Base-by-base conservation (phyloP, 306 rosid genomes). In the Fragaria iinumae region DNA sequence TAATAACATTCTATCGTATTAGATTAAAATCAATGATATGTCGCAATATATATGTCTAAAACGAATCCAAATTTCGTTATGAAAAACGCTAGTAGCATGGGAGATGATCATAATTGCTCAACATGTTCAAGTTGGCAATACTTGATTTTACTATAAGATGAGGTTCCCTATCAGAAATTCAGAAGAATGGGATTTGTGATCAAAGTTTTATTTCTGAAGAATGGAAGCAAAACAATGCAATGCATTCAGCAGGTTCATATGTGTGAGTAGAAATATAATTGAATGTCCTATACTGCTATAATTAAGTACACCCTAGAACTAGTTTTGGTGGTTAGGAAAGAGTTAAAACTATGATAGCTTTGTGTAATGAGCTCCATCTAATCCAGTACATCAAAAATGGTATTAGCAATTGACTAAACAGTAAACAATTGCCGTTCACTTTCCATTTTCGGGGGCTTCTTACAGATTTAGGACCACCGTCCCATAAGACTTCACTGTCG, bases 11-110 rank as follows among this genome's bases (percentile, higher is more conserved):
- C 4, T 32, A 32, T 50, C 9, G 20, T 0, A 2, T 17, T 17
- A 50, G 2, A 20, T 18, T 20, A 20, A 0, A 3, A 18, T 20
- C 0, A 53, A 55, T 0, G n/a, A n/a, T 8, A 4, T 4, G 12
- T 55, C 4, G 2, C 0, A 1, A 4, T 4, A 52, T 5, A 0
- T 5, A 20, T 4, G 0, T 17, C 0, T 4, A 50, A 50, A 50
- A 17, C 2, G 21, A 16, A 16, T 14, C 20, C 0, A 49, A 43
- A 43, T 43, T 1, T 43, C 0, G 0, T 43, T 41, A 0, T 41
- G 0, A 2, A 2, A 1, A 9, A 0, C 11, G 2, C 11, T 43
- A 43, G 8, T 43, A 11, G 11, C 2, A 43, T 43, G 1, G 0
- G 11, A 8, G 6, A 48, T 14, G 20, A 48, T 18, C 20, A 14